Evolutionary conservation across 805 yeast genomes (phyloP).

Genomic region (Candida silvicultrix): DNA sequence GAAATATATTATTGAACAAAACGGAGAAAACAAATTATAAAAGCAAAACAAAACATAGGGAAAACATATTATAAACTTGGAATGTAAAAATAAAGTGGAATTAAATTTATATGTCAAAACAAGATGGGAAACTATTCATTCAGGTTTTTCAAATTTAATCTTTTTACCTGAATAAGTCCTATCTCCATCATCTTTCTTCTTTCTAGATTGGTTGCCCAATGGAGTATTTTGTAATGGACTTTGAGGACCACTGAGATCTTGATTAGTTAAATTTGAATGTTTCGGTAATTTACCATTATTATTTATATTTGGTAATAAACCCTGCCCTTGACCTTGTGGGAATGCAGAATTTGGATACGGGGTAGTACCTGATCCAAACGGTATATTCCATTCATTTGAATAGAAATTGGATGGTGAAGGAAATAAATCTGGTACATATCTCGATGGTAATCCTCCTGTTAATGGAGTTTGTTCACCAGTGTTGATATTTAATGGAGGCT

Average conservation of each 20-base stretch:
- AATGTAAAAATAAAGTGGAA: neutral
- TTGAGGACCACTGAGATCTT: neutral
- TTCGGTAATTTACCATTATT: neutral
- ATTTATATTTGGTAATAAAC: neutral
- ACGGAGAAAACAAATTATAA: no score
- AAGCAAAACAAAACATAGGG: neutral
- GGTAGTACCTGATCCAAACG: slow-evolving; percentile 35
- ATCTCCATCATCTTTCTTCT: neutral
- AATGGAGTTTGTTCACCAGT: slow-evolving; percentile 65
- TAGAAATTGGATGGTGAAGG: slow-evolving; percentile 80
- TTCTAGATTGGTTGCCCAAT: neutral
- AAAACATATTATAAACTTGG: neutral
- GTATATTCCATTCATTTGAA: slow-evolving; percentile 50
- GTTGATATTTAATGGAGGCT: slow-evolving; percentile 19
- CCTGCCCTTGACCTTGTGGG: slow-evolving; percentile 1
- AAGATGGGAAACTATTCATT: neutral
- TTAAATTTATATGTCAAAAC: neutral
- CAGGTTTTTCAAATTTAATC: neutral
- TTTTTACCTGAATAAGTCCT: neutral
- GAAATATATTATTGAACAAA: no score
- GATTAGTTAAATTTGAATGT: neutral
- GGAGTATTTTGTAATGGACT: neutral
- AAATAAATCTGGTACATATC: slow-evolving; percentile 65
- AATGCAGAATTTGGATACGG: slow-evolving; percentile 29
- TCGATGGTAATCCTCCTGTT: slow-evolving; percentile 61